These are phyloP conservation scores for Pythium brassicae DNA, from an alignment of 352 stramenopile species.

Conservation along the genomic window DNA sequence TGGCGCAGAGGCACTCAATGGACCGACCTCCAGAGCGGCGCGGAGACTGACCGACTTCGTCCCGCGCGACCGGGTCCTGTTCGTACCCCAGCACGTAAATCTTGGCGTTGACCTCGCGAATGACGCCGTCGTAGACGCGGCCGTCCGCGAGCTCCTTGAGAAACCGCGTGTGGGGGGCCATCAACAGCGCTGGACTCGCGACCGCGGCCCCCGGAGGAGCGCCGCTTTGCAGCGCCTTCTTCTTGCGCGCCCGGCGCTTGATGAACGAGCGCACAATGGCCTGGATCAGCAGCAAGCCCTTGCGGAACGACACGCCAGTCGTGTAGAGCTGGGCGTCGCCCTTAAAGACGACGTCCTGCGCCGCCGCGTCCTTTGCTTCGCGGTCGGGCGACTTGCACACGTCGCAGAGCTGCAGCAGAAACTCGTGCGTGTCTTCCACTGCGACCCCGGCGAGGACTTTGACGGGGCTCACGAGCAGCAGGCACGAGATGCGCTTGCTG, in stretches of 20 bases:
- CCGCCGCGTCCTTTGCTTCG: conserved; percentile 48
- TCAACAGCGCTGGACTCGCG: conserved; percentile 15
- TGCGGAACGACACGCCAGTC: conserved; percentile 65
- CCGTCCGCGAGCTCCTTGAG: conserved; percentile 69
- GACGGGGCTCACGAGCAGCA: conserved; percentile 81
- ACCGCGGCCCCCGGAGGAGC: background rate
- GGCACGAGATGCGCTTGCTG: conserved; percentile 47
- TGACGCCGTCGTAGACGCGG: conserved; percentile 61
- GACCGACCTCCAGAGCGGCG: too few relatives aligned
- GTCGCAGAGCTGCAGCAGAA: conserved; percentile 65
- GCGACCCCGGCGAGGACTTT: conserved; percentile 70
- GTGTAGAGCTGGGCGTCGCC: conserved; percentile 72
- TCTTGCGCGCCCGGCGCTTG: conserved; percentile 30
- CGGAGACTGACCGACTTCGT: conserved; percentile 55
- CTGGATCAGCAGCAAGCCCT: conserved; percentile 65
- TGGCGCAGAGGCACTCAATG: background rate
- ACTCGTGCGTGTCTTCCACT: conserved; percentile 67
- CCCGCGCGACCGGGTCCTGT: conserved; percentile 46
- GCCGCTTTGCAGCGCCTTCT: conserved; percentile 26
- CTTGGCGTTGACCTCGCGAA: conserved; percentile 37
- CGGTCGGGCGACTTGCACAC: conserved; percentile 45
- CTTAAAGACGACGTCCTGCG: conserved; percentile 50
- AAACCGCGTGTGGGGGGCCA: conserved; percentile 58
- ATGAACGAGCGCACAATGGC: conserved; percentile 69
- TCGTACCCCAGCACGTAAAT: conserved; percentile 60